These are phyloP conservation scores for Aspergillus incahuasiensis DNA, from an alignment of 495 filamentous ascomycete species.

Conservation along the genomic window DNA sequence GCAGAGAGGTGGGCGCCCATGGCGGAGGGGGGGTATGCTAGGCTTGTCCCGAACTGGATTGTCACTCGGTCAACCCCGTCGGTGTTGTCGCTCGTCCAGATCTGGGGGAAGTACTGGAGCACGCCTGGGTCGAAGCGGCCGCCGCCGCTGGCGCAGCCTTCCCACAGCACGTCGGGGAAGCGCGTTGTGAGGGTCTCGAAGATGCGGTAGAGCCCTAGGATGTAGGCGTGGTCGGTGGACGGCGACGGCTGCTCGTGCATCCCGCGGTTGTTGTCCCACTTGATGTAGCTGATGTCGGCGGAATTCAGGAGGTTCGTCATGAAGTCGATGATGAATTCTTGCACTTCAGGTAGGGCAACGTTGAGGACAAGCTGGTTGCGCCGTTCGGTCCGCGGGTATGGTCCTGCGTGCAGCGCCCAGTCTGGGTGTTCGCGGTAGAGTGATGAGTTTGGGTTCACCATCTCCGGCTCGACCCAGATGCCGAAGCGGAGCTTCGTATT, in stretches of 20 bases:
- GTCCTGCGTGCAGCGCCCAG: constrained; percentile 49
- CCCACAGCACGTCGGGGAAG: constrained; percentile 53
- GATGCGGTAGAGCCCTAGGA: constrained; percentile 51
- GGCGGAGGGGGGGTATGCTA: constrained; percentile 49
- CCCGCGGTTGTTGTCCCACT: constrained; percentile 56
- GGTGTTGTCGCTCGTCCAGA: constrained; percentile 55
- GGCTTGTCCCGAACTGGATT: constrained; percentile 53
- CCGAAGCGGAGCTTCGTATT: constrained; percentile 45
- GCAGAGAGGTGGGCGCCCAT: constrained; percentile 55
- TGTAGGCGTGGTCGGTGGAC: constrained; percentile 45
- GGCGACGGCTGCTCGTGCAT: constrained; percentile 49
- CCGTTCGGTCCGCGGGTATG: constrained; percentile 44
- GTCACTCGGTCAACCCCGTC: constrained; percentile 47
- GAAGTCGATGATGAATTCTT: constrained; percentile 48
- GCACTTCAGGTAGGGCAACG: constrained; percentile 48
- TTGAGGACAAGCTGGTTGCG: constrained; percentile 52
- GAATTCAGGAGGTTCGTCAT: constrained; percentile 44
- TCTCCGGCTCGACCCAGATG: constrained; percentile 56
- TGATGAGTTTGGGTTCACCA: constrained; percentile 52
- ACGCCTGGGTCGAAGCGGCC: constrained; percentile 52
- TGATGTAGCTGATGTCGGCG: constrained; percentile 49
- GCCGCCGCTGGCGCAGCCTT: constrained; percentile 54
- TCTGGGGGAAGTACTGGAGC: constrained; percentile 53
- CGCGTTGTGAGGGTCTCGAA: constrained; percentile 47
- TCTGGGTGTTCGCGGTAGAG: constrained; percentile 51